Evolutionary conservation across 257 asterid genomes (phyloP), one percentile per base, ranked within the genome.

Genomic region (Parsonsia alboflavescens): DNA sequence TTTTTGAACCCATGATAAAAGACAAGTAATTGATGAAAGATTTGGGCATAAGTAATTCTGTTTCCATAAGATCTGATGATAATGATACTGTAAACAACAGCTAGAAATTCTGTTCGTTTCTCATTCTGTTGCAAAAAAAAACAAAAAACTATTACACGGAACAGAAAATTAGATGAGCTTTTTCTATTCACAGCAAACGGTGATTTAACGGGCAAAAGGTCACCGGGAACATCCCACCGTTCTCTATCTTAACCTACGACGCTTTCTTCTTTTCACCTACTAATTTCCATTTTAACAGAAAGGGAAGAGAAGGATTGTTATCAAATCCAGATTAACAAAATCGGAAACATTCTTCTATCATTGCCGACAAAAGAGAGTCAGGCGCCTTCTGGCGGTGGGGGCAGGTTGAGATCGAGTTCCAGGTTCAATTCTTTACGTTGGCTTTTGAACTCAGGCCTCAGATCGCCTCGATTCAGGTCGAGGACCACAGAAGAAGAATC

Each of bases 361-460:
- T 8, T 24, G 48, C 68, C 64, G 61, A 61, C 75, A 13, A 28
- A 50, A 19, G 21, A 39, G 13, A 13, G 36, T 85, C 78, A 86
- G 16, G 53, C 65, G 56, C 11, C 74, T 26, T 75, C 88, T 53
- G 89, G 84, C 49, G 89, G 83, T 2, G 83, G 81, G 16, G 84
- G 79, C 7, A 73, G 45, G 59, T 76, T 80, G 36, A 80, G 84
- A 24, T 80, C 79, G 12, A 80, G 76, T 64, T 72, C 70, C 33
- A 80, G 48, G 71, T 49, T 41, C 19, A 48, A 26, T 30, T 62
- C 44, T 2, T 33, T 39, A 1, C 11, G 68, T 15, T 62, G 45
- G 39, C 28, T 21, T 86, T 80, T 87, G 19, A 76, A 52, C 46
- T 24, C 73, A 3, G 36, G 68, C 1, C 52, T 58, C 7, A 22